Evolutionary conservation across 768 basidiomycete species (phyloP).

Genomic region (Leccinum ochraceum): DNA sequence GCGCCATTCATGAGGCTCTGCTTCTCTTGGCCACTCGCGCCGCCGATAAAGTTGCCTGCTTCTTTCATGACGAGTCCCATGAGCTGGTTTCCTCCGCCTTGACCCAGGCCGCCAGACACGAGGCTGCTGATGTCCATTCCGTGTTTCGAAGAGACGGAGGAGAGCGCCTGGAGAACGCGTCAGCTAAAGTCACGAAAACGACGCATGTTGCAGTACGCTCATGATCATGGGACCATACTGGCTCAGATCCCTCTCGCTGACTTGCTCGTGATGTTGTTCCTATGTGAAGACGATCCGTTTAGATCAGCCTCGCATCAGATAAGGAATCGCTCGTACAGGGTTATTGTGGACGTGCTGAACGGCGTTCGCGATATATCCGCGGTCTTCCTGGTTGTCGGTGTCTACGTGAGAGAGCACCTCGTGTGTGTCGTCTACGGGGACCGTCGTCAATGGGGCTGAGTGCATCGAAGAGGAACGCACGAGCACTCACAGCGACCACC

Average conservation of each 20-base stretch:
- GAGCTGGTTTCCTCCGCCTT: constrained; percentile 58
- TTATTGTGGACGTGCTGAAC: constrained; percentile 25
- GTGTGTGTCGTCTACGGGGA: constrained; percentile 56
- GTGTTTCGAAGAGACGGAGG: constrained; percentile 13
- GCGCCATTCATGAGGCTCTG: constrained; percentile 87
- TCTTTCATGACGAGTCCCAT: constrained; percentile 89
- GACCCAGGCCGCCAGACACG: constrained; percentile 37
- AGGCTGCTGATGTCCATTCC: constrained; percentile 37
- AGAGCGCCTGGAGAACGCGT: constrained; percentile 19
- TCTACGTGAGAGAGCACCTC: constrained; percentile 58
- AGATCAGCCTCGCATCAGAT: constrained; percentile 1
- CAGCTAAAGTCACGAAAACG: constrained; percentile 1
- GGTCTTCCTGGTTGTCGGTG: constrained; percentile 4
- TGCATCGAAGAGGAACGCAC: constrained; percentile 4
- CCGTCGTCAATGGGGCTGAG: constrained; percentile 3
- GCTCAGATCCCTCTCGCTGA: constrained; percentile 12
- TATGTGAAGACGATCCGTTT: background rate
- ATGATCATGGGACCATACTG: constrained; percentile 24
- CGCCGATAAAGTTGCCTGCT: constrained; percentile 70
- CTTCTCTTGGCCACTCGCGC: constrained; percentile 60
- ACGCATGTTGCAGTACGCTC: constrained; percentile 7
- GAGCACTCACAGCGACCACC: constrained; percentile 28
- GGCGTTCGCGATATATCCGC: constrained; percentile 17
- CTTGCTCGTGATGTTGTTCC: constrained; percentile 18
- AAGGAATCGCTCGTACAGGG: constrained; percentile 9